These are phyloP conservation scores for Schwanniomyces pseudopolymorphus DNA, from an alignment of 805 yeast genomes.

Conservation along the genomic window DNA sequence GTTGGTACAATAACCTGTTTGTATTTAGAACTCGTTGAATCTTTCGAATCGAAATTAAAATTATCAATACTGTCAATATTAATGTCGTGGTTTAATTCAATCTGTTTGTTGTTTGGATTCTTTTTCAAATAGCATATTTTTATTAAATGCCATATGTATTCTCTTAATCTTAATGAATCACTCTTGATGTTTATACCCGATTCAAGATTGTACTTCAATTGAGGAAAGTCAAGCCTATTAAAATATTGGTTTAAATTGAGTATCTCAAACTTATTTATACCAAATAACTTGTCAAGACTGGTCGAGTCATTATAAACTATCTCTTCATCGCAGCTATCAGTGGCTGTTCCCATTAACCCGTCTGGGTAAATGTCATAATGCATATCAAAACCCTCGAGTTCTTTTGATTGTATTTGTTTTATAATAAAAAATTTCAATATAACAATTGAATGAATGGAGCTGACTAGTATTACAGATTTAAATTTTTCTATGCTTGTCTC, in stretches of 20 bases:
- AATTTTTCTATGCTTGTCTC: constrained; percentile 5
- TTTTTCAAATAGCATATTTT: constrained; percentile 17
- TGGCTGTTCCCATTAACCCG: neutral
- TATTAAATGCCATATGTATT: constrained; percentile 30
- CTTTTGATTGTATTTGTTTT: constrained; percentile 13
- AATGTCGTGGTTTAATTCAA: constrained; percentile 13
- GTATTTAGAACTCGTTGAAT: neutral
- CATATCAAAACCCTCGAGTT: neutral
- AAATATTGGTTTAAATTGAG: constrained; percentile 18
- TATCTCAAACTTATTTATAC: constrained; percentile 24
- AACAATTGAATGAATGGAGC: constrained; percentile 29
- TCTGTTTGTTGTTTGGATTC: constrained; percentile 8
- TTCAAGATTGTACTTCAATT: constrained; percentile 9
- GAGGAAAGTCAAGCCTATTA: constrained; percentile 20
- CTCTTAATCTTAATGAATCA: constrained; percentile 29
- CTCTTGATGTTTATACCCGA: constrained; percentile 6
- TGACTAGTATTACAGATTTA: constrained; percentile 21
- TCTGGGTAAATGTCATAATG: neutral
- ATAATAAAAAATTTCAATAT: constrained; percentile 28
- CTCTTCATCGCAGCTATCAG: neutral
- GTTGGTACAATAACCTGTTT: constrained; percentile 15
- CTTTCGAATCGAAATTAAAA: neutral
- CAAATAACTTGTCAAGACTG: neutral
- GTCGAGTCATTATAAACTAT: constrained; percentile 1
- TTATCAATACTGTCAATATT: constrained; percentile 6